Percentiles rank a stretch among this genome's conserved stretches.
phyloP scores from a whole-genome alignment of 2,329 filamentous ascomycete species.

The Coleophoma eucalyptorum region DNA sequence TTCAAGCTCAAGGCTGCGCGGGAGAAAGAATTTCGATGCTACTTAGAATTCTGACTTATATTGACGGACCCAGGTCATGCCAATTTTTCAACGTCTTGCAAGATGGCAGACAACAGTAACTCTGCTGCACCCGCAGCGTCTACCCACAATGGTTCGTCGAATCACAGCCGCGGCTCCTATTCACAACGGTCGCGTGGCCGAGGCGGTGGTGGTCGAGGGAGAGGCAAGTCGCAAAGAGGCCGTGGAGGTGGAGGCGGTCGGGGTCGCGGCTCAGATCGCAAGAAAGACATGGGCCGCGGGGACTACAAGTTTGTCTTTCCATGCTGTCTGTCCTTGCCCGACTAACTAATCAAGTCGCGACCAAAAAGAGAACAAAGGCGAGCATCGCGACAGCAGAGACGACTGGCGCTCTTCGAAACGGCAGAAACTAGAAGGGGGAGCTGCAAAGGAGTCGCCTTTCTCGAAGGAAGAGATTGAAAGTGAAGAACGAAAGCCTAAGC shows the following conservation, averaged over 20 bases:
- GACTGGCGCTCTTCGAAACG: slow-evolving; percentile 51
- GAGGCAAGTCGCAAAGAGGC: slow-evolving; percentile 12
- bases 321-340: slow-evolving; percentile 10
- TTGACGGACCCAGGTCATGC: slow-evolving; percentile 8
- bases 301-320: slow-evolving; percentile 55
- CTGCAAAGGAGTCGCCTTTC: slow-evolving; percentile 41
- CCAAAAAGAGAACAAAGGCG: slow-evolving; percentile 38
- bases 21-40: too few relatives aligned
- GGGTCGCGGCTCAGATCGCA: slow-evolving; percentile 45
- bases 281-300: slow-evolving; percentile 64
- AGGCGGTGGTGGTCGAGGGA: slow-evolving; percentile 15
- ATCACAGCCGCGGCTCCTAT: slow-evolving; percentile 9
- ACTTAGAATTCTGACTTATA: too few relatives aligned
- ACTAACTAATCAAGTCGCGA: slow-evolving; percentile 50
- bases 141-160: slow-evolving; percentile 1
- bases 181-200: slow-evolving; percentile 4
- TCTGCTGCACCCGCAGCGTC: slow-evolving; percentile 7
- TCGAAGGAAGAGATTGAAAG: slow-evolving; percentile 80
- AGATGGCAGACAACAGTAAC: slow-evolving; percentile 21
- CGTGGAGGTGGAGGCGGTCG: slow-evolving; percentile 40
- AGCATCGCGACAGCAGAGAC: slow-evolving; percentile 39
- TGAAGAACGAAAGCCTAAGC: slow-evolving; percentile 85
- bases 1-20: too few relatives aligned
- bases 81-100: slow-evolving; percentile 10
- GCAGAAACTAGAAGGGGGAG: slow-evolving; percentile 39